phyloP scores from a whole-genome alignment of 2,329 filamentous ascomycete genomes.

The Aureobasidium sp. region DNA sequence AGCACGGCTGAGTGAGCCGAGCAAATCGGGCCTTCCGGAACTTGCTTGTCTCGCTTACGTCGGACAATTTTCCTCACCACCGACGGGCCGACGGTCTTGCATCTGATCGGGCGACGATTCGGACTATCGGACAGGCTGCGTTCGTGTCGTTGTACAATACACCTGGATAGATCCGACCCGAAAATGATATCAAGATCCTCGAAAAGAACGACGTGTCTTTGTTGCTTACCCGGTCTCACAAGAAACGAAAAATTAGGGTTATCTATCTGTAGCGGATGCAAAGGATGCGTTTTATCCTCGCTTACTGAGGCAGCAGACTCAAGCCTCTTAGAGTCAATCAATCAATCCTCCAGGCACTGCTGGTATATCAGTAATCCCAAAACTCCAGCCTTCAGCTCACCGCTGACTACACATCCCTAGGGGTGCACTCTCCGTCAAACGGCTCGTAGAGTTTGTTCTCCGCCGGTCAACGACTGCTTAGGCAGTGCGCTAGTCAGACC shows the following conservation, averaged over 20 bases:
- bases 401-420: background rate
- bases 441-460: slow-evolving; percentile 5
- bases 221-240: background rate
- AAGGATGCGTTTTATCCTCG: background rate
- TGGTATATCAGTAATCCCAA: slow-evolving; percentile 1
- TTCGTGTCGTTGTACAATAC: too few relatives aligned
- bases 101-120: too few relatives aligned
- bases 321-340: slow-evolving; percentile 1
- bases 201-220: background rate
- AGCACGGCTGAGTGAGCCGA: slow-evolving; percentile 7
- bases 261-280: too few relatives aligned
- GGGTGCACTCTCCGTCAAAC: background rate
- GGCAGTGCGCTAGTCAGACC: slow-evolving; percentile 6
- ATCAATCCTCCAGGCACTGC: background rate
- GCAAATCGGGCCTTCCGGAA: slow-evolving; percentile 14
- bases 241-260: background rate
- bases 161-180: background rate
- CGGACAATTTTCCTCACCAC: background rate
- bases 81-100: background rate
- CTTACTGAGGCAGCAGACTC: background rate
- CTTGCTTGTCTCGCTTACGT: background rate
- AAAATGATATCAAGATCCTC: background rate
- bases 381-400: background rate
- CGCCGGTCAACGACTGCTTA: background rate
- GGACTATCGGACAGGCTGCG: too few relatives aligned